A percentile compares a stretch with the other conserved stretches of the same genome.
These are phyloP conservation scores for Puccinia polysora DNA, from an alignment of 1,284 basidiomycete species.

Conservation along the genomic window DNA sequence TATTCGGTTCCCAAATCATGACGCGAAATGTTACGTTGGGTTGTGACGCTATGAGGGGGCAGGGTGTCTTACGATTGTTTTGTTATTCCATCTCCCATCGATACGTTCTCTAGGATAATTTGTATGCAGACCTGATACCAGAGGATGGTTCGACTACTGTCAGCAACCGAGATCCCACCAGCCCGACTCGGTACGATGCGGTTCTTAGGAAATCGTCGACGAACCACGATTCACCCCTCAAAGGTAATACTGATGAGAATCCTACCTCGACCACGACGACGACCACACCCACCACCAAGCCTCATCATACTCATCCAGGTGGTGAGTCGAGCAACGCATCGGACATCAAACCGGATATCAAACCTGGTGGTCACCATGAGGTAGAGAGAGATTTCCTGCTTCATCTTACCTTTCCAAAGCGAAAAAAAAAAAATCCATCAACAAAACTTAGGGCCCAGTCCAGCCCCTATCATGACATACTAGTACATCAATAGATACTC, in stretches of 20 bases:
- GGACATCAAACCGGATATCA: conserved; percentile 19
- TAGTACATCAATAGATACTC: too few species aligned
- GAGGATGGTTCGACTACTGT: conserved; percentile 27
- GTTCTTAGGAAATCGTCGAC: neutral
- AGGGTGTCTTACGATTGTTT: too few species aligned
- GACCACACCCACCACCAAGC: neutral
- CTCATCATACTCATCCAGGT: neutral
- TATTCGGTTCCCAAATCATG: too few species aligned
- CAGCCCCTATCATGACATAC: too few species aligned
- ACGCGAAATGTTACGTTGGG: too few species aligned
- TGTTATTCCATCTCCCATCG: too few species aligned
- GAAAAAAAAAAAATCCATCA: too few species aligned
- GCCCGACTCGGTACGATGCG: conserved; percentile 8
- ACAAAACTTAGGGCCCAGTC: too few species aligned
- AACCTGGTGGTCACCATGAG: conserved; percentile 2
- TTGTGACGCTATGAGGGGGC: too few species aligned
- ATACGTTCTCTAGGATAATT: conserved; percentile 35
- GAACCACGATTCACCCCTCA: too few species aligned
- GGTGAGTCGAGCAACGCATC: neutral
- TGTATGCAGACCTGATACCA: conserved; percentile 37
- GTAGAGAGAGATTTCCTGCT: neutral
- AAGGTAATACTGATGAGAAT: neutral
- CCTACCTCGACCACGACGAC: neutral
- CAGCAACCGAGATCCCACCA: conserved; percentile 34
- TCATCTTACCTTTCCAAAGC: neutral